Base-by-base conservation (phyloP, 306 rosid genomes). In the Comarum palustre region DNA sequence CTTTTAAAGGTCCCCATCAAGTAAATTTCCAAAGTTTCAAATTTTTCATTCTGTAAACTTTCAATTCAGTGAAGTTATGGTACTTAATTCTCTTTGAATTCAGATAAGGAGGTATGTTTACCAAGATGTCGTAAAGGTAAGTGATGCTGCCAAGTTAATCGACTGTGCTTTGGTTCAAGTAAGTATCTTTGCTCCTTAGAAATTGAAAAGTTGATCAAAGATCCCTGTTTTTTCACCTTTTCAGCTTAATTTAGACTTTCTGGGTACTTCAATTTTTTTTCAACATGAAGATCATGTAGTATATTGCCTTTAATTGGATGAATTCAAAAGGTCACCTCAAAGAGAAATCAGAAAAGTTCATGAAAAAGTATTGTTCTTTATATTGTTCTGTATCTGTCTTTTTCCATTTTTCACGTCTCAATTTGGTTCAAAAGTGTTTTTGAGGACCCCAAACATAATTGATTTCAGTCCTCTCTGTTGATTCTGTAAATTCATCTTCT, bases 31-130 rank as follows among this genome's bases (percentile, higher is more conserved):
- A 20, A 29, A n/a, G 50, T 17, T 68, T 73, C 46, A 3, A 17
- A 2, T 27, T 29, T 48, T 61, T 17, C 9, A n/a, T 12, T 45
- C 22, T 41, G 13, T 17, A 20, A 34, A 20, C 12, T 11, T 34
- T 1, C n/a, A 31, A 10, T 68, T 55, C 68, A 47, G 3, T 7
- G 5, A 20, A 51, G 24, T 34, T 52, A 9, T 39, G 51, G 1
- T 50, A 43, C 61, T 50, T 63, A 38, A 77, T 31, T 11, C 39
- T 50, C 51, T 54, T 19, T 12, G 61, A n/a, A n/a, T 0, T 1
- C 89, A 95, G 97, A 88, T 95, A 70, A 83, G 99, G 79, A 88
- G 97, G 65, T 95, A 95, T 55, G 93, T 95, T 1, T 95, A 90
- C 55, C 80, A 90, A 3, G 96, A 95, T 65, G 97, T 95, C 61